These are phyloP conservation scores for Fallopia convolvulus DNA, from an alignment of 148 eudicot genomes.

Conservation along the genomic window DNA sequence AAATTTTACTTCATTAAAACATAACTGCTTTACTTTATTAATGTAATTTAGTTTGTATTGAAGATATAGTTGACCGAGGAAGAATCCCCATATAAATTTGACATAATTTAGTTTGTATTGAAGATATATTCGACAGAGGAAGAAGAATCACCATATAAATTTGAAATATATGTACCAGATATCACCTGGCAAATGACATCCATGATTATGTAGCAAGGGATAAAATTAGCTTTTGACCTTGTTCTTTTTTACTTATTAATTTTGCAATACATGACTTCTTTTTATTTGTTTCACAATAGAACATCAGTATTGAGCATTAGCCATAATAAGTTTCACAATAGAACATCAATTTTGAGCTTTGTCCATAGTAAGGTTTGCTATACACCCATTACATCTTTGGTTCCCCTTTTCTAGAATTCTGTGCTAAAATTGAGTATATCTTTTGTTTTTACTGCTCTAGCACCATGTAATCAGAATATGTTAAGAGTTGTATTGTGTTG, in stretches of 20 bases:
- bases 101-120: neutral
- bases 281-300: no score
- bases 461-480: neutral
- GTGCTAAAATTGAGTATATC: neutral
- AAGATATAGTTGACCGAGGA: neutral
- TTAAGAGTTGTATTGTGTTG: neutral
- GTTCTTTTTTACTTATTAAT: no score
- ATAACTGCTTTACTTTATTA: neutral
- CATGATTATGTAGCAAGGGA: no score
- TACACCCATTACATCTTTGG: neutral
- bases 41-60: neutral
- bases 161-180: neutral
- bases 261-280: neutral
- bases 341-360: neutral
- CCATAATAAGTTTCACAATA: no score
- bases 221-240: no score
- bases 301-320: no score
- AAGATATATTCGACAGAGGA: neutral
- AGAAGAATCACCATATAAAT: neutral
- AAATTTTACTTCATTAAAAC: neutral
- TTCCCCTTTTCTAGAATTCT: neutral
- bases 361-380: neutral
- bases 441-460: neutral
- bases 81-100: neutral
- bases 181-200: no score